Conservation (phyloP, 2,329 filamentous ascomycete genomes). For the Paradendryphiella salina region DNA sequence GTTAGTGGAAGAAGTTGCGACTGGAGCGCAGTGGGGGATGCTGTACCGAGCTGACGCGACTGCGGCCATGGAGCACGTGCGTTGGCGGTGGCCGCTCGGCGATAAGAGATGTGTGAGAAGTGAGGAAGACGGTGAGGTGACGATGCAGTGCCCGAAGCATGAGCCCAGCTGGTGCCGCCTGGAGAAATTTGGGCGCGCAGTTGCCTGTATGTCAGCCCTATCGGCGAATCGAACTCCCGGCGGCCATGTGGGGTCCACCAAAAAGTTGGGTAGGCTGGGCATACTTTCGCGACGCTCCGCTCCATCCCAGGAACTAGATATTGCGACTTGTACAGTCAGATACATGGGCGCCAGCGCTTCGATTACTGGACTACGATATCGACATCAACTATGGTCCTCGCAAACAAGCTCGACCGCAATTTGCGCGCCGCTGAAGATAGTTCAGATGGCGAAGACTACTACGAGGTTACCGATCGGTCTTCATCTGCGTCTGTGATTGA, state of each 20-base stretch:
- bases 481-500: constrained; percentile 48
- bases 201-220: constrained; percentile 18
- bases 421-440: constrained; percentile 44
- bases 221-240: constrained; percentile 17
- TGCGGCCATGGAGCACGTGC: constrained; percentile 34
- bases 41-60: constrained; percentile 31
- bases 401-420: constrained; percentile 43
- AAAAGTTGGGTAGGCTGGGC: constrained; percentile 18
- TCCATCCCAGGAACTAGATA: background rate
- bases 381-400: constrained; percentile 36
- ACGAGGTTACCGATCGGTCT: constrained; percentile 47
- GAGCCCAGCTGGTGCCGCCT: constrained; percentile 2
- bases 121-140: constrained; percentile 11
- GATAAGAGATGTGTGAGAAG: constrained; percentile 9
- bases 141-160: constrained; percentile 16
- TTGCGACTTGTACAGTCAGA: background rate
- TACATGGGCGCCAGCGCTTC: too few species aligned
- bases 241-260: constrained; percentile 15
- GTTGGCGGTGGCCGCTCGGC: constrained; percentile 15
- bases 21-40: constrained; percentile 28
- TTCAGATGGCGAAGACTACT: constrained; percentile 45
- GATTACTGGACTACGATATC: background rate
- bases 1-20: constrained; percentile 34
- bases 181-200: constrained; percentile 10
- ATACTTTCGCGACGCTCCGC: background rate